Conservation (phyloP, 2,329 filamentous ascomycete species). For the Sporothrix inflata region DNA sequence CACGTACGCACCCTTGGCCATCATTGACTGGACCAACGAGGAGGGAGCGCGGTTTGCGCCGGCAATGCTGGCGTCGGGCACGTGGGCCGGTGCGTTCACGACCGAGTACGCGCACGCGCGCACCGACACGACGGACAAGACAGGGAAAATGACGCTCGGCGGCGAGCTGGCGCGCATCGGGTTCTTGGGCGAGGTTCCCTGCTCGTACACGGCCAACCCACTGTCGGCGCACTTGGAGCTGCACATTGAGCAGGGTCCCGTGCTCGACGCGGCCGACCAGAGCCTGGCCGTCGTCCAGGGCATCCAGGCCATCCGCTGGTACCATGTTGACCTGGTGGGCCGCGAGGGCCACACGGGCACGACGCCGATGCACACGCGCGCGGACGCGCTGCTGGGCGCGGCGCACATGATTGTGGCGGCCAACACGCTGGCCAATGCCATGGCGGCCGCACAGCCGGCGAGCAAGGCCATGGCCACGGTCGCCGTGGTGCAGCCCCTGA, state of each 20-base stretch:
- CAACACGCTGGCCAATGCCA: slow-evolving; percentile 56
- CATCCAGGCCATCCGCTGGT: slow-evolving; percentile 77
- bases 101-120: slow-evolving; percentile 63
- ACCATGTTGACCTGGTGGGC: slow-evolving; percentile 66
- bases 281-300: slow-evolving; percentile 71
- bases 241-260: slow-evolving; percentile 82
- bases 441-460: no score
- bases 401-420: slow-evolving; percentile 68
- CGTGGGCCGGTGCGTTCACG: slow-evolving; percentile 72
- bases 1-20: slow-evolving; percentile 71
- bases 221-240: slow-evolving; percentile 81
- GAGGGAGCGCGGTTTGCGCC: slow-evolving; percentile 80
- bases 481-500: slow-evolving; percentile 65
- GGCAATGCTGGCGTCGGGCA: slow-evolving; percentile 73
- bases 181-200: slow-evolving; percentile 64
- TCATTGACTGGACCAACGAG: slow-evolving; percentile 83
- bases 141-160: no score
- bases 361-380: slow-evolving; percentile 54
- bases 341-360: slow-evolving; percentile 76
- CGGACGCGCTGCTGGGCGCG: slow-evolving; percentile 47
- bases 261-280: slow-evolving; percentile 66
- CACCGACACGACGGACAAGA: slow-evolving; percentile 65
- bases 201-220: slow-evolving; percentile 62
- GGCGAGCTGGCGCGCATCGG: slow-evolving; percentile 72
- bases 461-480: slow-evolving; percentile 69